phyloP scores from a whole-genome alignment of 2,329 filamentous ascomycete species.

The Colletotrichum euphorbiae region DNA sequence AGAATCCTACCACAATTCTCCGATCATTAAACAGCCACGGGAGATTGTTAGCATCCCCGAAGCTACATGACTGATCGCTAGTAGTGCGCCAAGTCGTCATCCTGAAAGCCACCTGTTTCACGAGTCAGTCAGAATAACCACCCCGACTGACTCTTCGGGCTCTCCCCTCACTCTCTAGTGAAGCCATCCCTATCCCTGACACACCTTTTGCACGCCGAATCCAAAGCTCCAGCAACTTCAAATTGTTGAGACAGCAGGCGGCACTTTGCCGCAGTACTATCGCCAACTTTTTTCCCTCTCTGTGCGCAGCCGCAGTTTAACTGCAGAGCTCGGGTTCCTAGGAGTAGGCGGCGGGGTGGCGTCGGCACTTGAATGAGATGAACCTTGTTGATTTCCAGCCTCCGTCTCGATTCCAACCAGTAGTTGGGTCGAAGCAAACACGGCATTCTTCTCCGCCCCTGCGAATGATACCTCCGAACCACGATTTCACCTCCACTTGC shows the following conservation, averaged over 20 bases:
- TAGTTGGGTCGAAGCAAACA: conserved; percentile 1
- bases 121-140: too few relatives aligned
- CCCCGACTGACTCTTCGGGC: too few relatives aligned
- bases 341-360: neutral
- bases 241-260: conserved; percentile 16
- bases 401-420: conserved; percentile 1
- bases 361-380: conserved; percentile 9
- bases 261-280: neutral
- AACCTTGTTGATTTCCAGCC: conserved; percentile 17
- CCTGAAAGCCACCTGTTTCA: neutral
- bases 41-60: neutral
- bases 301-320: neutral
- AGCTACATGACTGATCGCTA: neutral
- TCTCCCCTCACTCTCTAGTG: conserved; percentile 1
- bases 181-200: conserved; percentile 13
- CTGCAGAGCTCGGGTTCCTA: conserved; percentile 24
- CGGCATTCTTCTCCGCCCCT: neutral
- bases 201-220: neutral
- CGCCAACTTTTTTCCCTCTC: neutral
- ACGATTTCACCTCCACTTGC: neutral
- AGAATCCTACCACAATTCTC: neutral
- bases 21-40: neutral
- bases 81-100: neutral
- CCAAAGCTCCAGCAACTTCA: neutral
- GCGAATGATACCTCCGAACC: neutral